phyloP scores from a whole-genome alignment of 352 stramenopile species.

The Phytophthora pisi region DNA sequence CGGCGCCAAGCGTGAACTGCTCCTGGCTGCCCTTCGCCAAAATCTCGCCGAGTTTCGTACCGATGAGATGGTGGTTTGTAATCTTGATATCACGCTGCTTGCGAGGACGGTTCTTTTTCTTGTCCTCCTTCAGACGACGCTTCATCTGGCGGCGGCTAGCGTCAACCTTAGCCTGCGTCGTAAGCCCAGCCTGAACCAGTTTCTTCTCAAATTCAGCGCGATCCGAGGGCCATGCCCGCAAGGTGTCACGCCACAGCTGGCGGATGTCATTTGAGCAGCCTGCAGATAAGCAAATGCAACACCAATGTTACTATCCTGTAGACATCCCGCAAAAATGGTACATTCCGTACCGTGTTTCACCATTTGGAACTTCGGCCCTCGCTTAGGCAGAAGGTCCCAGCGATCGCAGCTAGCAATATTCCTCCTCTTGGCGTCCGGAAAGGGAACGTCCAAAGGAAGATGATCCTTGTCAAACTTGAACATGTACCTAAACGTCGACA shows the following conservation, averaged over 20 bases:
- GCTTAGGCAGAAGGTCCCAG: conserved; percentile 75
- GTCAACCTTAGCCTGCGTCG: conserved; percentile 85
- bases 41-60: conserved; percentile 85
- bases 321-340: background rate
- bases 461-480: conserved; percentile 88
- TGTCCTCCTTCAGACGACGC: conserved; percentile 81
- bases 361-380: conserved; percentile 77
- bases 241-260: conserved; percentile 81
- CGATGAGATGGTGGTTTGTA: conserved; percentile 88
- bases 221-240: conserved; percentile 74
- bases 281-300: conserved; percentile 18
- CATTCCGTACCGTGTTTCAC: conserved; percentile 68
- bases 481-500: conserved; percentile 52
- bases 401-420: conserved; percentile 69
- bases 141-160: conserved; percentile 79
- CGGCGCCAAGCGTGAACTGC: conserved; percentile 82
- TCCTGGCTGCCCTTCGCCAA: conserved; percentile 79
- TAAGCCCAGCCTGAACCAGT: conserved; percentile 80
- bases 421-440: conserved; percentile 69
- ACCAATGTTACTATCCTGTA: background rate
- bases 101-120: conserved; percentile 78
- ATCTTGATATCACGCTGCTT: conserved; percentile 91
- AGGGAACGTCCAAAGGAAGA: conserved; percentile 78
- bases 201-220: conserved; percentile 81
- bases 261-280: conserved; percentile 87